These are phyloP conservation scores for Spergularia bocconei DNA, from an alignment of 148 eudicot species.

Conservation along the genomic window DNA sequence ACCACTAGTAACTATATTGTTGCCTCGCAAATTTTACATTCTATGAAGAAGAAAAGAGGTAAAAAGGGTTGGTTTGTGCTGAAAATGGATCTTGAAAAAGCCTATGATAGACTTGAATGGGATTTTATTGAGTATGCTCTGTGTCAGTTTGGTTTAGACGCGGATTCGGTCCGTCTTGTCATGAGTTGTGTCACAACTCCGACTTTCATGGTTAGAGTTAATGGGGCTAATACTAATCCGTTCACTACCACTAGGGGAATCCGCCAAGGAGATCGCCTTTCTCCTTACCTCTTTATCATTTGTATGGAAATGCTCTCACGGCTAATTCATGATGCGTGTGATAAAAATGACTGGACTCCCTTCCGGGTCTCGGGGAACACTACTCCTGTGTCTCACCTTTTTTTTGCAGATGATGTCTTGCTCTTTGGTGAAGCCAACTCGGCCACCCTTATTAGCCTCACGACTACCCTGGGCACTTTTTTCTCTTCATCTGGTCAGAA, in stretches of 20 bases:
- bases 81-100: background rate
- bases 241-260: background rate
- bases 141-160: background rate
- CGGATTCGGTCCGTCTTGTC: background rate
- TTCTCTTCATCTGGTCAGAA: too few species aligned
- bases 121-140: background rate
- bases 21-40: background rate
- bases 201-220: background rate
- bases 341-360: too few species aligned
- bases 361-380: too few species aligned
- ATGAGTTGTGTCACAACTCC: background rate
- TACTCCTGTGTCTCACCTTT: too few species aligned
- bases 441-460: too few species aligned
- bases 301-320: background rate
- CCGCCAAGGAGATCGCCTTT: background rate
- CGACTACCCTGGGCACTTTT: too few species aligned
- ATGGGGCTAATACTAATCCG: background rate
- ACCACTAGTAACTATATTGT: background rate
- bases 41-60: background rate
- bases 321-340: too few species aligned
- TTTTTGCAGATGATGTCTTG: too few species aligned
- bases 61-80: too few species aligned
- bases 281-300: background rate
- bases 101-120: background rate
- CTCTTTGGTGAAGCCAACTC: too few species aligned